Base-by-base conservation (phyloP, 1,284 basidiomycete genomes). In the Trichosporon ovoides region DNA sequence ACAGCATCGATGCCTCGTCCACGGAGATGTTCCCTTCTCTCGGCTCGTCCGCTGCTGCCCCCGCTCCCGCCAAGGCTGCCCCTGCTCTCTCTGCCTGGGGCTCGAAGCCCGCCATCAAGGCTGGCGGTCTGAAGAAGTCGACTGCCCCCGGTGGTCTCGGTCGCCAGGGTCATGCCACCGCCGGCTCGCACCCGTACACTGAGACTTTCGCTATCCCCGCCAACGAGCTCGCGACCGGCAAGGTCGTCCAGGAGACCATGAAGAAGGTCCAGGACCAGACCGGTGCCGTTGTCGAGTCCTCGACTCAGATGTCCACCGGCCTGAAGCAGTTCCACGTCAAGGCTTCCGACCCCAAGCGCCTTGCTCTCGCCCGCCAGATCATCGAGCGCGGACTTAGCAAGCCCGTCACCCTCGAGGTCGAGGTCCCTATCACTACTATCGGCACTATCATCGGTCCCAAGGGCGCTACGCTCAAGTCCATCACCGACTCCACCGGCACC, bases 271-370 rank as follows among this genome's bases (percentile, higher is more conserved):
- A 87, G 81, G 79, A 82, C 55, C 89, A 88, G 78, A 88, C 88
- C 80, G 91, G 91, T 77, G 89, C 94, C 79, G 89, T 87, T 75
- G 81, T 98, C 65, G 94, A 99, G 78, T 90, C 91, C 56, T 91
- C 89, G 61, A 88, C 87, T 66, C 94, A 94, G 75, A 88, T 91
- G 81, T 87, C 83, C 77, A 83, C 85, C 61, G 86, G 87, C 70
- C 87, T 92, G 74, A 97, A 91, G 63, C 92, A 91, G 51, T 94
- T 96, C 80, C 83, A 89, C 75, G 68, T 96, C 79, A 91, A 88
- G 80, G 86, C 89, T 13, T 87, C 92, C 63, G 86, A 86, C 61
- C 86, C 91, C 77, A 90, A 89, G 78, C 87, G 89, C 65, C 83
- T 98, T 57, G 88, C 91, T 68, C 87, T 86, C 76, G 93, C 91